phyloP scores from a whole-genome alignment of 2,329 filamentous ascomycete species.

The Aspergillus tamarii region DNA sequence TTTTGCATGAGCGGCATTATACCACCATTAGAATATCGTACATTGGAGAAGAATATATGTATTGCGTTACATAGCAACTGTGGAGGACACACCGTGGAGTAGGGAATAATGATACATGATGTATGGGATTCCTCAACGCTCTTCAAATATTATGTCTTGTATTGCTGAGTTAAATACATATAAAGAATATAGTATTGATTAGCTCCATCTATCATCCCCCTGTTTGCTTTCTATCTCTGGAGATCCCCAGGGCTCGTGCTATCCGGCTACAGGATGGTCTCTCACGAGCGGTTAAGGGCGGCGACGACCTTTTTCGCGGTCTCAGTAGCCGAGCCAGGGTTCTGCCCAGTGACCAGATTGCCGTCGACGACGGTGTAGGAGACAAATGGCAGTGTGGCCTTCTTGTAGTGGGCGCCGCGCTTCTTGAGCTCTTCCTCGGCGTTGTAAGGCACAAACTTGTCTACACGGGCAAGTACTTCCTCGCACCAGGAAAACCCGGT shows the following conservation, averaged over 20 bases:
- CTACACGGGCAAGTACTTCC: not conserved
- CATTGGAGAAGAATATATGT: not conserved
- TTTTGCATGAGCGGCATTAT: not conserved
- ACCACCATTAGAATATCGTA: not conserved
- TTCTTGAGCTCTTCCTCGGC: not conserved
- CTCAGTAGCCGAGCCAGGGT: not conserved
- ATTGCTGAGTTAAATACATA: not conserved
- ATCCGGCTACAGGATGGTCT: not conserved
- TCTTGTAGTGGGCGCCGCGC: not conserved
- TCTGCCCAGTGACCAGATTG: not conserved
- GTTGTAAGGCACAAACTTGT: not conserved
- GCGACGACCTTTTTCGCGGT: not conserved
- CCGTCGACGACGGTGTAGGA: not conserved
- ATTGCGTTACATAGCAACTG: not conserved
- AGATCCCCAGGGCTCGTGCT: not conserved
- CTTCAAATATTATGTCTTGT: not conserved
- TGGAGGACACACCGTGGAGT: not conserved
- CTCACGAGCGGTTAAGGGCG: not conserved
- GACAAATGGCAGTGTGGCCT: not conserved
- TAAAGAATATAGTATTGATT: not conserved
- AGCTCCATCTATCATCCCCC: not conserved
- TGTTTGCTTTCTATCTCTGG: not conserved
- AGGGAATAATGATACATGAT: not conserved
- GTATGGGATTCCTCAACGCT: not conserved
- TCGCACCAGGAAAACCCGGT: not conserved